Percentiles rank a stretch among this genome's conserved stretches.
phyloP scores from a whole-genome alignment of 352 stramenopile species.

The Phytophthora sansomeana region DNA sequence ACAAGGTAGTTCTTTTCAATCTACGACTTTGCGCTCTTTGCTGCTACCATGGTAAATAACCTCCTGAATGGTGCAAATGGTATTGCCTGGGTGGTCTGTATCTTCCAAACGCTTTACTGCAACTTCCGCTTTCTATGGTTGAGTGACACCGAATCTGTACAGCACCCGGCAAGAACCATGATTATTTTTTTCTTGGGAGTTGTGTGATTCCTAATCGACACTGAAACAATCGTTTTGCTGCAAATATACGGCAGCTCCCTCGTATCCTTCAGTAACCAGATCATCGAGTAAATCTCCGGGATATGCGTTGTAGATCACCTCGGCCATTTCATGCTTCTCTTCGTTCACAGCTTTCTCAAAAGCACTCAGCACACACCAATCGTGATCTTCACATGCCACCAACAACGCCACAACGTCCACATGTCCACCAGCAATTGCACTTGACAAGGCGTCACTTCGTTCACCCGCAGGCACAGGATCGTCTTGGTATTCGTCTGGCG shows the following conservation, averaged over 20 bases:
- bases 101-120: too few relatives aligned
- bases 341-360: slow-evolving; percentile 3
- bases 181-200: too few relatives aligned
- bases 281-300: not conserved
- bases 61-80: too few relatives aligned
- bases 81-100: too few relatives aligned
- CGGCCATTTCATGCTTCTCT: not conserved
- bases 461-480: not conserved
- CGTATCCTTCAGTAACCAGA: not conserved
- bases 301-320: slow-evolving; percentile 1
- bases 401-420: slow-evolving; percentile 5
- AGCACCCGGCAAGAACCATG: too few relatives aligned
- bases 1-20: too few relatives aligned
- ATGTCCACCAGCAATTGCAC: slow-evolving; percentile 1
- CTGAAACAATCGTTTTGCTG: not conserved
- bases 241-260: not conserved
- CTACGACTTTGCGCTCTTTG: too few relatives aligned
- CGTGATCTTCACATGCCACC: not conserved
- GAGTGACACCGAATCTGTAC: too few relatives aligned
- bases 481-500: not conserved
- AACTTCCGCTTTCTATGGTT: too few relatives aligned
- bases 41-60: too few relatives aligned
- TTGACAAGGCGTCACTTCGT: not conserved
- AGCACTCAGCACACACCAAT: not conserved
- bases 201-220: not conserved